Evolutionary conservation across 371 early-diverging fungal species (phyloP).

Genomic region (Choanephora cucurbitarum): DNA sequence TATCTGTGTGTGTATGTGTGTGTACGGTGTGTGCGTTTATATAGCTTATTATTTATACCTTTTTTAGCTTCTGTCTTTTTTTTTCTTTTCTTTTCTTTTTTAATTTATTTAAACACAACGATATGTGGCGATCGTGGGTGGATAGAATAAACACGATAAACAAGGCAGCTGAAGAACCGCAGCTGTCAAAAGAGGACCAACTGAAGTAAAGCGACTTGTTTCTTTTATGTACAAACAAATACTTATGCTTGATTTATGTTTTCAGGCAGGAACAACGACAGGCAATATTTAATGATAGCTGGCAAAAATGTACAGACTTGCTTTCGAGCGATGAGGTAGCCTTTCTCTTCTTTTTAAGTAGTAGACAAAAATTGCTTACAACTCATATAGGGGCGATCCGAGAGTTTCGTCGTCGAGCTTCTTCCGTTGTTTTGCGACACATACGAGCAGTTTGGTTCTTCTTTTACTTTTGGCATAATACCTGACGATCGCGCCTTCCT

Average conservation of each 20-base stretch:
- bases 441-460: slow-evolving; percentile 27
- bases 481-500: slow-evolving; percentile 44
- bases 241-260: neutral
- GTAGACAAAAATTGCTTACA: neutral
- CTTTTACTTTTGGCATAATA: slow-evolving; percentile 23
- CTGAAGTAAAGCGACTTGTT: slow-evolving; percentile 15
- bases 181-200: slow-evolving; percentile 20
- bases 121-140: slow-evolving; percentile 55
- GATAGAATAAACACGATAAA: slow-evolving; percentile 46
- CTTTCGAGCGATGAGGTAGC: slow-evolving; percentile 30
- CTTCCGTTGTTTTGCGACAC: slow-evolving; percentile 34
- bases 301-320: slow-evolving; percentile 26
- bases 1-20: too few relatives aligned
- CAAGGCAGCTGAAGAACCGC: slow-evolving; percentile 18
- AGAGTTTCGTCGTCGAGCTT: slow-evolving; percentile 29
- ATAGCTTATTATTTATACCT: too few relatives aligned
- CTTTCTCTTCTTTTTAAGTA: neutral
- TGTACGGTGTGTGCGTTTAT: too few relatives aligned
- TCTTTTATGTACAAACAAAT: neutral
- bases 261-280: slow-evolving; percentile 33
- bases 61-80: neutral
- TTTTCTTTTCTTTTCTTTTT: slow-evolving; percentile 2
- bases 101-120: neutral
- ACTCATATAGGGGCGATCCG: slow-evolving; percentile 32
- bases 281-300: slow-evolving; percentile 25